Conservation (phyloP, 768 basidiomycete species). For the Candolleomyces efflorescens region DNA sequence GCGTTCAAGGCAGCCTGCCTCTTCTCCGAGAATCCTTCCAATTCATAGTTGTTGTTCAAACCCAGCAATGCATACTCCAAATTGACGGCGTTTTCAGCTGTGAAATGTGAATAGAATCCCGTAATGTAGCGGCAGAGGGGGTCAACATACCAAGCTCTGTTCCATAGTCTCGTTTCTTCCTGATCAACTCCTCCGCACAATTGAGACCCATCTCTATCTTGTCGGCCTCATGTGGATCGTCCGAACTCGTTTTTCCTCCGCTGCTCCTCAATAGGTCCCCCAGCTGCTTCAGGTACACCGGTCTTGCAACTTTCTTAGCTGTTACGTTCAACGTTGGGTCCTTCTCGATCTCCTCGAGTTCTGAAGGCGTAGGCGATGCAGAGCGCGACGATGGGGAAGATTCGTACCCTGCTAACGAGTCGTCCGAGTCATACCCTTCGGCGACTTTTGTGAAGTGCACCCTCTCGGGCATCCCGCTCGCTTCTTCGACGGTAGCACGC, state of each 20-base stretch:
- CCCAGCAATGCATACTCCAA: slow-evolving; percentile 69
- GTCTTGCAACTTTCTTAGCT: slow-evolving; percentile 65
- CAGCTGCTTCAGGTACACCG: slow-evolving; percentile 88
- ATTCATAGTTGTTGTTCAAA: slow-evolving; percentile 81
- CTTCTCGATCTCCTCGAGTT: slow-evolving; percentile 77
- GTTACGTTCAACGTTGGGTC: slow-evolving; percentile 80
- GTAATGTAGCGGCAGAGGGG: neutral
- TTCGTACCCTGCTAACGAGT: slow-evolving; percentile 79
- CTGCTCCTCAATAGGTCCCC: slow-evolving; percentile 68
- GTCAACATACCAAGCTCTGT: slow-evolving; percentile 73
- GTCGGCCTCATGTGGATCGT: slow-evolving; percentile 66
- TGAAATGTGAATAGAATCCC: neutral
- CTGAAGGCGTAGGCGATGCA: slow-evolving; percentile 74
- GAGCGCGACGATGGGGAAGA: slow-evolving; percentile 63
- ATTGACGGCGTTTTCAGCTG: slow-evolving; percentile 90
- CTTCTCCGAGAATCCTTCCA: slow-evolving; percentile 71
- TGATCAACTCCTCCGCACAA: slow-evolving; percentile 76
- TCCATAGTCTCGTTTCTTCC: slow-evolving; percentile 81
- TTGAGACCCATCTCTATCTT: slow-evolving; percentile 77
- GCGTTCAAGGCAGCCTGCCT: slow-evolving; percentile 77
- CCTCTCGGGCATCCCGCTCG: slow-evolving; percentile 6
- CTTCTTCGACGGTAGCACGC: neutral
- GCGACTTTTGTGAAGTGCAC: slow-evolving; percentile 18
- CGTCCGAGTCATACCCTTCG: slow-evolving; percentile 68
- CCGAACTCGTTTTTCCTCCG: slow-evolving; percentile 43